phyloP scores from a whole-genome alignment of 805 yeast genomes.

The Vanderwaltozyma polyspora region DNA sequence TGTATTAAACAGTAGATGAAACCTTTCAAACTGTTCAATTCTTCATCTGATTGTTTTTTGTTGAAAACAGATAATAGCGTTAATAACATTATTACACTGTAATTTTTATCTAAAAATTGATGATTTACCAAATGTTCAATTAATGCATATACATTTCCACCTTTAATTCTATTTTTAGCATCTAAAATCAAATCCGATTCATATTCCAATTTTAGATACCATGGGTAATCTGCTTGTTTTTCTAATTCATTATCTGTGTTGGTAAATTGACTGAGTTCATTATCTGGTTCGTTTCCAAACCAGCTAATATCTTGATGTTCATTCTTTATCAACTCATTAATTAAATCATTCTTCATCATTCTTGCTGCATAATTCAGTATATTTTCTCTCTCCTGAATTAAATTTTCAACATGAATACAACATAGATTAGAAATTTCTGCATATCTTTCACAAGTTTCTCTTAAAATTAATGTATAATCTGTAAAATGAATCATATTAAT shows the following conservation, averaged over 20 bases:
- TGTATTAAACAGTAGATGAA: slow-evolving; percentile 48
- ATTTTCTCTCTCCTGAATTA: slow-evolving; percentile 61
- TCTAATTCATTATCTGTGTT: not conserved
- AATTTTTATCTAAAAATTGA: slow-evolving; percentile 46
- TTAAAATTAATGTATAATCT: slow-evolving; percentile 23
- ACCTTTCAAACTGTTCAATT: slow-evolving; percentile 44
- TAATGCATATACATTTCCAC: slow-evolving; percentile 72
- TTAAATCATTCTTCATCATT: slow-evolving; percentile 64
- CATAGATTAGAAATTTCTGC: slow-evolving; percentile 28
- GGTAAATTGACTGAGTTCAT: not conserved
- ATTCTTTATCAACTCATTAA: slow-evolving; percentile 43
- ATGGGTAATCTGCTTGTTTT: slow-evolving; percentile 36
- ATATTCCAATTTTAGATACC: slow-evolving; percentile 63
- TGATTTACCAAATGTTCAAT: slow-evolving; percentile 76
- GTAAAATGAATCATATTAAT: slow-evolving; percentile 27
- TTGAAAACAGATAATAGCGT: slow-evolving; percentile 56
- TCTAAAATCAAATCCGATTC: slow-evolving; percentile 52
- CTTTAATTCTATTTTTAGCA: slow-evolving; percentile 60
- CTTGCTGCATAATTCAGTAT: slow-evolving; percentile 64
- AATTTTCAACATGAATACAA: slow-evolving; percentile 37
- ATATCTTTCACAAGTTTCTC: slow-evolving; percentile 25
- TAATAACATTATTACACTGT: slow-evolving; percentile 57
- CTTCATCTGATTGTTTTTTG: not conserved
- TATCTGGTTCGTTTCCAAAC: slow-evolving; percentile 1
- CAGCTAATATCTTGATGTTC: slow-evolving; percentile 24